Evolutionary conservation across 2,329 filamentous ascomycete species (phyloP).

Genomic region (Colletotrichum magnum): DNA sequence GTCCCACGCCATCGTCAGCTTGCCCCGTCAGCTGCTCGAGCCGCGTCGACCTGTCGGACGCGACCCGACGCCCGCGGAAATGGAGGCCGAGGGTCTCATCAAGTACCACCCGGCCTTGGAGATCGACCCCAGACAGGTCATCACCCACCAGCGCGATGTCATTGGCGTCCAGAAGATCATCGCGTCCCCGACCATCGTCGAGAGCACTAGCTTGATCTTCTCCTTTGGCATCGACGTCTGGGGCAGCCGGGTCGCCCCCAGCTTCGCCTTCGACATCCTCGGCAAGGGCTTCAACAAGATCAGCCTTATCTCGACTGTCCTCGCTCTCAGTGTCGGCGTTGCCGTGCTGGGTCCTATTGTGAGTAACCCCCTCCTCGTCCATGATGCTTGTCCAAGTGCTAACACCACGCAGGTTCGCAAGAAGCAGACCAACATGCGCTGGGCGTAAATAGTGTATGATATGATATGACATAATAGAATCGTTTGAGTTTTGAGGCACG

Average conservation of each 20-base stretch:
- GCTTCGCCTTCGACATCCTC: slow-evolving; percentile 90
- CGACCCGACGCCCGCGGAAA: slow-evolving; percentile 84
- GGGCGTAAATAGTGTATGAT: slow-evolving; percentile 54
- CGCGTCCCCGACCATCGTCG: slow-evolving; percentile 82
- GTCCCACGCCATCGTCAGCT: slow-evolving; percentile 80
- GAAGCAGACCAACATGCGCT: slow-evolving; percentile 78
- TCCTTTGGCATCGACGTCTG: slow-evolving; percentile 93
- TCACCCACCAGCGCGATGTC: slow-evolving; percentile 88
- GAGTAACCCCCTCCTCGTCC: slow-evolving; percentile 53
- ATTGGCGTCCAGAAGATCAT: slow-evolving; percentile 81
- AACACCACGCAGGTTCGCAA: slow-evolving; percentile 64
- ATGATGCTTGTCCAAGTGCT: slow-evolving; percentile 43
- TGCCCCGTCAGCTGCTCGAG: slow-evolving; percentile 85
- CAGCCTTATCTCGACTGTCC: slow-evolving; percentile 86
- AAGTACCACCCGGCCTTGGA: slow-evolving; percentile 84
- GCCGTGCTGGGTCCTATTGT: slow-evolving; percentile 88
- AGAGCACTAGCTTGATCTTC: slow-evolving; percentile 92
- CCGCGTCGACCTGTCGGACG: slow-evolving; percentile 88
- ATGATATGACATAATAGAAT: slow-evolving; percentile 31
- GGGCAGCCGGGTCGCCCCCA: slow-evolving; percentile 88
- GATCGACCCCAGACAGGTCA: slow-evolving; percentile 83
- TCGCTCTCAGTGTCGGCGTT: slow-evolving; percentile 83
- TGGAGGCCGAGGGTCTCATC: slow-evolving; percentile 83
- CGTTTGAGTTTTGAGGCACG: slow-evolving; percentile 9
- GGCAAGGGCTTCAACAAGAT: slow-evolving; percentile 95